Conservation (phyloP, 2,329 filamentous ascomycete genomes). For the Fusarium praegraminearum region DNA sequence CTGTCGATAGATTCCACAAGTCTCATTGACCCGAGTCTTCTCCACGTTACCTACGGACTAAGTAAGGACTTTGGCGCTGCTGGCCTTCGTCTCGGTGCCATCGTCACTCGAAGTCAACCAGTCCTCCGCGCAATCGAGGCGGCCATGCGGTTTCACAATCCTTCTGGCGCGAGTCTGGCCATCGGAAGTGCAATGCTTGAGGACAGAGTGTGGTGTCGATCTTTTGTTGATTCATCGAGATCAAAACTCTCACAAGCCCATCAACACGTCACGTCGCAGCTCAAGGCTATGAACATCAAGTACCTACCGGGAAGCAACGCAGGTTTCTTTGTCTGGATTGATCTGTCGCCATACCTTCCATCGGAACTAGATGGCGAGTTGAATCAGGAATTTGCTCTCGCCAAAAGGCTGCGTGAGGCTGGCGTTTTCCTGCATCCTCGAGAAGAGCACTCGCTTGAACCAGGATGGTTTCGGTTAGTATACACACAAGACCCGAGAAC, state of each 20-base stretch:
- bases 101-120: slow-evolving; percentile 56
- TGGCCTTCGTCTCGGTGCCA: slow-evolving; percentile 62
- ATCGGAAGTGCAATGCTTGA: slow-evolving; percentile 60
- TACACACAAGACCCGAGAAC: slow-evolving; percentile 57
- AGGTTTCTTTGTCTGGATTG: slow-evolving; percentile 68
- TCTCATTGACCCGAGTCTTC: slow-evolving; percentile 59
- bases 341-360: slow-evolving; percentile 60
- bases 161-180: slow-evolving; percentile 59
- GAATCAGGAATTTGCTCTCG: slow-evolving; percentile 59
- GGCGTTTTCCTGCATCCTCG: slow-evolving; percentile 65
- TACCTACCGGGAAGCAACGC: slow-evolving; percentile 64
- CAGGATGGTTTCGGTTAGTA: slow-evolving; percentile 67
- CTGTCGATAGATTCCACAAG: slow-evolving; percentile 59
- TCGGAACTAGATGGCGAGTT: slow-evolving; percentile 44
- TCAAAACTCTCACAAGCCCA: slow-evolving; percentile 57
- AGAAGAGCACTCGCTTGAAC: slow-evolving; percentile 58
- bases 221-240: slow-evolving; percentile 58
- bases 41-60: slow-evolving; percentile 64
- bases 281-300: slow-evolving; percentile 57
- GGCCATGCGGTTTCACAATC: slow-evolving; percentile 60
- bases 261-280: slow-evolving; percentile 52
- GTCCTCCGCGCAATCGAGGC: slow-evolving; percentile 53
- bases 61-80: slow-evolving; percentile 65
- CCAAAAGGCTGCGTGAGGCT: slow-evolving; percentile 56
- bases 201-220: slow-evolving; percentile 58